These are phyloP conservation scores for Posidonia australis DNA, from an alignment of 106 monocot species.

Conservation along the genomic window DNA sequence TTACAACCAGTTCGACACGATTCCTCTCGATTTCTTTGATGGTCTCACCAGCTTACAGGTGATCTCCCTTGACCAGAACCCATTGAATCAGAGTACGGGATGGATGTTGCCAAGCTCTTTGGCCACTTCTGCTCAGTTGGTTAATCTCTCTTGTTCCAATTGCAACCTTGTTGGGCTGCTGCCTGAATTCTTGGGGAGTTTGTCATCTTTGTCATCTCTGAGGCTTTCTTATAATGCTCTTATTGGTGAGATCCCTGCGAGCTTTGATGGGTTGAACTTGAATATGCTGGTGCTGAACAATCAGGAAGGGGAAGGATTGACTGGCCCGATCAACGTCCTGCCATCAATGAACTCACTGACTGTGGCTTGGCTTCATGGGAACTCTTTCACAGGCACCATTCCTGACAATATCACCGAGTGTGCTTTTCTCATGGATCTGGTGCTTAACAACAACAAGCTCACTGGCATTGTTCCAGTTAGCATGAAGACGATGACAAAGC, in stretches of 20 bases:
- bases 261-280: constrained; percentile 21
- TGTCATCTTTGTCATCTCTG: constrained; percentile 30
- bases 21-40: constrained; percentile 64
- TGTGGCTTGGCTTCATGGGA: constrained; percentile 62
- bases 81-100: constrained; percentile 46
- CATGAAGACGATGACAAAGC: constrained; percentile 1
- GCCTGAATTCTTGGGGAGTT: constrained; percentile 46
- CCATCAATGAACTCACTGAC: constrained; percentile 32
- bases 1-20: constrained; percentile 47
- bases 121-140: constrained; percentile 27
- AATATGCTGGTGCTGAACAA: constrained; percentile 61
- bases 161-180: constrained; percentile 44
- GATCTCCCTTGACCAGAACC: constrained; percentile 44
- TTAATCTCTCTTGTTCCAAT: constrained; percentile 25
- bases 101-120: constrained; percentile 46
- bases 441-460: constrained; percentile 35
- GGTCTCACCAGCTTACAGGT: constrained; percentile 42
- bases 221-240: constrained; percentile 51
- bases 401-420: constrained; percentile 30
- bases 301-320: constrained; percentile 29
- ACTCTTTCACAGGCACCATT: constrained; percentile 46
- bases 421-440: constrained; percentile 17
- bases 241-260: constrained; percentile 34
- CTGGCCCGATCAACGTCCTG: constrained; percentile 43
- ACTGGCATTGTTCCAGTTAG: constrained; percentile 4